Evolutionary conservation across 2,329 filamentous ascomycete genomes (phyloP), one percentile per base, ranked within the genome.

Genomic region (Penicillium sp.): DNA sequence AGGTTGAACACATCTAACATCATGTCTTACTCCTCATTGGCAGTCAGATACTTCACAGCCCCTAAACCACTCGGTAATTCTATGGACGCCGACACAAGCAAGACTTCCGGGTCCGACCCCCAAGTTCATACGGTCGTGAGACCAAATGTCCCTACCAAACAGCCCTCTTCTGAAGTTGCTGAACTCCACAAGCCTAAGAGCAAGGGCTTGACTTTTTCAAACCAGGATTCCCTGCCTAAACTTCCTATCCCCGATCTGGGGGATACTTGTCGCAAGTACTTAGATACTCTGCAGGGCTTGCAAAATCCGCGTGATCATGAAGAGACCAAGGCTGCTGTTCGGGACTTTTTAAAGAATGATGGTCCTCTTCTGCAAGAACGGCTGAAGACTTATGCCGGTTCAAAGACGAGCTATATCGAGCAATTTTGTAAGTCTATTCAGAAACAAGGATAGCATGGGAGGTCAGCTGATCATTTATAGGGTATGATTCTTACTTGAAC

Each of bases 401-500:
- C 89, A 42, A 93, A 92, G 76, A 90, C 90, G 36, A 97, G 93
- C 75, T 99, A 97, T 71, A 97, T 99, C 66, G 94, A 97, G 72
- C 94, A 99, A 68, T 99, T 99, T 67, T 99, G 93, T 96, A 83
- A 71, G 90, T 82, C 25, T 26, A 12, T 44, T 30, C 31, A 22
- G 17, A 30, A 10, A 8, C 2, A 14, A 16, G 17, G 2, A 38
- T 25, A 5, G 5, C 6, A 36, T 36, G n/a, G 11, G 25, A 50
- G 1, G 38, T 17, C 11, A 12, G 25, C 61, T 65, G 45, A 64
- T 50, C n/a, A 17, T 19, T 11, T 17, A 4, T 49, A 96, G 92
- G 92, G 94, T 97, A 97, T 72, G 94, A 99, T 73, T 97, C 94
- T 30, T 99, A 97, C 70, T 82, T 99, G 60, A 97, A 97, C 77